A percentile compares a stretch with the other conserved stretches of the same genome.
Conservation (phyloP, 495 filamentous ascomycete species). For the Penicillium chermesinum region DNA sequence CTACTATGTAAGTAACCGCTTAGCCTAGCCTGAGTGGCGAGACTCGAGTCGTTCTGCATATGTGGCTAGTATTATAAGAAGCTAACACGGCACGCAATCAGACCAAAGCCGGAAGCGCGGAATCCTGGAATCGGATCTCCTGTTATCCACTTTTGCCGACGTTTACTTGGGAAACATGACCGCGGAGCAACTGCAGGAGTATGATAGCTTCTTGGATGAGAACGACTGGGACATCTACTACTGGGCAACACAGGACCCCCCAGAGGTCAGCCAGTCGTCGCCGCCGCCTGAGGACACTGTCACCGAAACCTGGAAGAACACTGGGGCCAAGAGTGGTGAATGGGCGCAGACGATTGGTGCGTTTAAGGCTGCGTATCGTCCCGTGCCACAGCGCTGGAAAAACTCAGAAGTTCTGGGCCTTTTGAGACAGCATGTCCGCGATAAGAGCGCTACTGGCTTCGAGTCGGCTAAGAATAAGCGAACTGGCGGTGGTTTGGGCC, state of each 20-base stretch:
- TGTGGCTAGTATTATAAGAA: too few species aligned
- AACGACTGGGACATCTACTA: constrained; percentile 99
- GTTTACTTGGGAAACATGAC: constrained; percentile 69
- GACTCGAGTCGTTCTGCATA: too few species aligned
- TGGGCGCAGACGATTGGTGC: constrained; percentile 96
- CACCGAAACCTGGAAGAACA: constrained; percentile 52
- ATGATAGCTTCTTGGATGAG: constrained; percentile 93
- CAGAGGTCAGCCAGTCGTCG: constrained; percentile 38
- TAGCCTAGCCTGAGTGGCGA: background rate
- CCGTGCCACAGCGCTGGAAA: constrained; percentile 80
- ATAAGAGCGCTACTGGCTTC: constrained; percentile 50
- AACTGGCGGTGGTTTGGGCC: constrained; percentile 45
- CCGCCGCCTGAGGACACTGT: constrained; percentile 35
- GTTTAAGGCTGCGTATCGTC: constrained; percentile 88
- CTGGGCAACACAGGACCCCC: constrained; percentile 92
- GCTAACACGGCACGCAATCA: constrained; percentile 28
- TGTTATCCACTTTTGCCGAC: constrained; percentile 93
- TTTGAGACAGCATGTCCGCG: constrained; percentile 73
- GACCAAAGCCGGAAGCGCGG: constrained; percentile 97
- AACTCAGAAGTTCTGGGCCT: constrained; percentile 71
- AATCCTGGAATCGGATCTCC: constrained; percentile 89
- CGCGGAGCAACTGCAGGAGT: constrained; percentile 66
- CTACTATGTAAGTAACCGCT: constrained; percentile 69
- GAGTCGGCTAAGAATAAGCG: constrained; percentile 45
- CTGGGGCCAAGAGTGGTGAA: constrained; percentile 61